phyloP scores from a whole-genome alignment of 345 rosid genomes.

The Acer negundo region DNA sequence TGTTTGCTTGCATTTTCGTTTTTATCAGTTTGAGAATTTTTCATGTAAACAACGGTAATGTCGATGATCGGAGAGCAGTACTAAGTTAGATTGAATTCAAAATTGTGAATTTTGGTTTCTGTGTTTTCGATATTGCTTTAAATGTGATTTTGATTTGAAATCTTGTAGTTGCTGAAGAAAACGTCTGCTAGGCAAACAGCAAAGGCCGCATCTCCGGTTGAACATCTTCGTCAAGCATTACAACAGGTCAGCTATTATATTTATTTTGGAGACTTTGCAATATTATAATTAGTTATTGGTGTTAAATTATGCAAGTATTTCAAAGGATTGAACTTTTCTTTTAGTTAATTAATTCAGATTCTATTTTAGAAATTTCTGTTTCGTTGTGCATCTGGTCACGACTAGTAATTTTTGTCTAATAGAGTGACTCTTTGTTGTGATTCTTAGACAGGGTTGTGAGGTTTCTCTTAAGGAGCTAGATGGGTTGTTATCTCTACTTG shows the following conservation, averaged over 20 bases:
- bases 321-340: too few species aligned
- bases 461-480: slow-evolving; percentile 47
- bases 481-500: slow-evolving; percentile 35
- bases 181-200: slow-evolving; percentile 40
- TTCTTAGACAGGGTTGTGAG: slow-evolving; percentile 49
- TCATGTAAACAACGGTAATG: neutral
- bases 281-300: neutral
- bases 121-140: neutral
- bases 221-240: slow-evolving; percentile 42
- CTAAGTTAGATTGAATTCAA: too few species aligned
- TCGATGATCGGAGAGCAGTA: neutral
- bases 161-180: slow-evolving; percentile 52
- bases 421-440: slow-evolving; percentile 26
- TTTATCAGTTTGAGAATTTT: neutral
- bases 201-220: slow-evolving; percentile 47
- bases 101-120: too few species aligned
- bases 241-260: slow-evolving; percentile 43
- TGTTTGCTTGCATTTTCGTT: neutral
- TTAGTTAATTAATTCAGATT: neutral
- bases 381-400: neutral
- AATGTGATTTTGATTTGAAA: neutral
- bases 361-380: neutral
- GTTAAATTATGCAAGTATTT: neutral
- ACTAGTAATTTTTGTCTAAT: neutral
- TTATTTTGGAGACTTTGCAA: neutral